Evolutionary conservation across 2,329 filamentous ascomycete species (phyloP), one percentile per base, ranked within the genome.

Genomic region (Colletotrichum sp.): DNA sequence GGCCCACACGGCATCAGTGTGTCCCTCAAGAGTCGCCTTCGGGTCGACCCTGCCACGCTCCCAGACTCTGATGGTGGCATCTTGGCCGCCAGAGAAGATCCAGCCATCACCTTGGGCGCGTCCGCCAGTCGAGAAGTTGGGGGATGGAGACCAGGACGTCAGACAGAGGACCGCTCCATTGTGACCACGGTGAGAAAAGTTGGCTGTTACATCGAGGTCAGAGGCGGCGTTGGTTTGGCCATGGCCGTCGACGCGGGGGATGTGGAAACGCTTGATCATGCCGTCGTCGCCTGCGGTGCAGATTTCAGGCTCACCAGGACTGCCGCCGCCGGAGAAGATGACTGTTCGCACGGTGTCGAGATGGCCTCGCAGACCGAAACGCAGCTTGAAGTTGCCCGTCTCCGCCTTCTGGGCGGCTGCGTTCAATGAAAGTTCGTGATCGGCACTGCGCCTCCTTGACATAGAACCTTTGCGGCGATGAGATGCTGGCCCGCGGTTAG

Each of bases 1-100:
- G 4, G 96, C 94, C 97, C 97, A 99, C 6, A 99, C 95, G 6
- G 96, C 95, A 87, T 99, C 97, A 0, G 94, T 98, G 82, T 99
- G 97, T 1, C 96, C 96, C 79, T 98, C 95, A 6, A 99, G 89
- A 1, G 96, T 98, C 3, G 96, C 96, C 85, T 99, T 99, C 9
- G 97, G 96, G 82, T 99, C 97, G 36, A 99, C 95, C 63, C 96
- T 90, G 32, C 96, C 96, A 67, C 96, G 92, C 85, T 99, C 96
- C 97, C 97, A 99, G 1, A 99, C 96, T 34, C 96, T 92, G 49
- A 99, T 93, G 8, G 95, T 98, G 21, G 95, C 93, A 84, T 99
- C 97, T 83, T 98, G 96, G 6, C 97, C 97, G 76, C 97, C 97
- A 7, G 96, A 99, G 85, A 99, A 99, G 79, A 99, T 96, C 97